Evolutionary conservation across 306 rosid species (phyloP), one percentile per base, ranked within the genome.

Genomic region (Cucumis melo): DNA sequence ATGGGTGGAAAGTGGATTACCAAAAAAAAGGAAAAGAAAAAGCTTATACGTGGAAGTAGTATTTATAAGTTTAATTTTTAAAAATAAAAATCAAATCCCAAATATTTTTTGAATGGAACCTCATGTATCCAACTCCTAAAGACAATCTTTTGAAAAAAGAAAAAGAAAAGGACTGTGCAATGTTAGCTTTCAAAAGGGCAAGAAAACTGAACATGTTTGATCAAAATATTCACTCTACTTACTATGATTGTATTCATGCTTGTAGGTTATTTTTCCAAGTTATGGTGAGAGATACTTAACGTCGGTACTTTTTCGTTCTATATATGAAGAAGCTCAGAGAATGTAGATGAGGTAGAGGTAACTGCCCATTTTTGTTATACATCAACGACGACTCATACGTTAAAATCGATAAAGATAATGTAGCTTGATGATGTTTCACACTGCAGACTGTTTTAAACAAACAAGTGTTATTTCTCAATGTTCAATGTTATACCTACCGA

Each of bases 241-340:
- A 42, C 46, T 5, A 76, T 42, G 58, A 15, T 8, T 10, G 10
- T 76, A 36, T 61, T 24, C 24, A 44, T 76, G 66, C 71, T 78
- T 66, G 27, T 74, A 93, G 97, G 98, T 93, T 82, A 75, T 91
- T 27, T 93, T 93, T 81, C 97, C 98, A 23, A 93, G 97, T 84
- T 91, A 88, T 71, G 97, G 98, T 42, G 98, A 93, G 88, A 86
- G 98, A 83, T 93, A 91, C 60, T 82, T 93, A 82, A 79, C 91
- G 34, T 84, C 97, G 72, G 81, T 86, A 61, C 97, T 93, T 84
- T 93, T 93, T 82, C 80, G 83, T 58, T 88, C 96, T 24, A 85
- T 93, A 61, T 82, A 87, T 56, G 94, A 93, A 80, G 94, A 93
- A 73, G 90, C 87, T 67, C 81, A 82, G 90, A 85, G 73, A 73